Percentiles rank a stretch among this genome's conserved stretches.
These are phyloP conservation scores for Coemansia sp. DNA, from an alignment of 192 early-diverging fungal genomes.

Conservation along the genomic window DNA sequence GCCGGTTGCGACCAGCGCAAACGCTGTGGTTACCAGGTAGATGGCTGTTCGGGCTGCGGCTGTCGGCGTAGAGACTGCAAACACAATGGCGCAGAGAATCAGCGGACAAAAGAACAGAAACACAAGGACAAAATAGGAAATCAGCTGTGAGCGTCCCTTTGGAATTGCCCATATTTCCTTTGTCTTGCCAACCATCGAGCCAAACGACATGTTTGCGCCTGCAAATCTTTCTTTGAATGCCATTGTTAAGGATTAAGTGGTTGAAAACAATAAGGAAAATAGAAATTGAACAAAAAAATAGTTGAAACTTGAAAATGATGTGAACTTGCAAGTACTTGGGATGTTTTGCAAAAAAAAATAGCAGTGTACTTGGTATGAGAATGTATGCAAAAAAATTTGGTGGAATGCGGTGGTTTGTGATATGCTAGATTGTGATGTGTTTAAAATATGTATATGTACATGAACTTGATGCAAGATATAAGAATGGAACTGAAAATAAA, in stretches of 20 bases:
- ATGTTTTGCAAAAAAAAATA: too few relatives aligned
- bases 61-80: constrained; percentile 27
- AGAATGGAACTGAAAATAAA: not conserved
- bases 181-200: not conserved
- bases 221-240: not conserved
- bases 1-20: constrained; percentile 28
- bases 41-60: constrained; percentile 26
- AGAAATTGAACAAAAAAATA: too few relatives aligned
- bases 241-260: not conserved
- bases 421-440: not conserved
- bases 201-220: not conserved
- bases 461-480: not conserved
- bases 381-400: not conserved
- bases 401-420: not conserved
- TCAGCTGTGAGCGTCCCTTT: constrained; percentile 10
- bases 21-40: constrained; percentile 22
- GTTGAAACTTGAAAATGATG: not conserved
- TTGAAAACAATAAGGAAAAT: too few relatives aligned
- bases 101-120: constrained; percentile 30
- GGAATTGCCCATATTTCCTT: constrained; percentile 10
- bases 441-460: not conserved
- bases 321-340: not conserved
- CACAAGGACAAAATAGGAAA: constrained; percentile 4
- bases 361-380: not conserved
- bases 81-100: constrained; percentile 34